Conservation (phyloP, 805 yeast genomes). For the Kodamaea kakaduensis region DNA sequence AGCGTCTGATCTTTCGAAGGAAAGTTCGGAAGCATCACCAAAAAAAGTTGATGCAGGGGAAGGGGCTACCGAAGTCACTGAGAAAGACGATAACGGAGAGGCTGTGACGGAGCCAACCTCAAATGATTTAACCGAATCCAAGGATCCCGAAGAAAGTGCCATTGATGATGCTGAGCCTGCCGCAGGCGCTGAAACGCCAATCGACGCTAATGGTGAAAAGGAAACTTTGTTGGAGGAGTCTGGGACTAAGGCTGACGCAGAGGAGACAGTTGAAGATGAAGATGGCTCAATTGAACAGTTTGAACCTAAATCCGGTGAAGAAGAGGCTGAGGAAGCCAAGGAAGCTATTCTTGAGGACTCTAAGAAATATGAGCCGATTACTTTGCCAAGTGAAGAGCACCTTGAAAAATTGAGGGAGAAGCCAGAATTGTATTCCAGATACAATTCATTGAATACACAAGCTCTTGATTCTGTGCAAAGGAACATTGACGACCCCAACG, state of each 20-base stretch:
- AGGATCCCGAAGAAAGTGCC: slow-evolving; percentile 7
- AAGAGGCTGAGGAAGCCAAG: slow-evolving; percentile 9
- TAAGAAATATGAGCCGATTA: slow-evolving; percentile 30
- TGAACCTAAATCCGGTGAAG: slow-evolving; percentile 8
- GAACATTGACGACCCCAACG: slow-evolving; percentile 46
- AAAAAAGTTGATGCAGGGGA: no score
- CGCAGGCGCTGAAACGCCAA: slow-evolving; percentile 8
- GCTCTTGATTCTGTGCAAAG: slow-evolving; percentile 45
- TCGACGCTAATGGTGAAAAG: slow-evolving; percentile 7
- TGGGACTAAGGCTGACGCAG: slow-evolving; percentile 7
- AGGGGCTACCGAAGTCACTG: slow-evolving; percentile 7
- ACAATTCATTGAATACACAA: slow-evolving; percentile 46
- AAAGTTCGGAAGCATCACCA: no score
- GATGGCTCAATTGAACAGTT: background rate
- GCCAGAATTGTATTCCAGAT: slow-evolving; percentile 46
- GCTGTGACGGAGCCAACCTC: slow-evolving; percentile 7
- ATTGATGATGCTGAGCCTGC: slow-evolving; percentile 7
- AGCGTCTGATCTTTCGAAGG: slow-evolving; percentile 8
- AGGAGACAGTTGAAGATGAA: background rate
- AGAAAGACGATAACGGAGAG: slow-evolving; percentile 4
- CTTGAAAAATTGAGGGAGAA: slow-evolving; percentile 40
- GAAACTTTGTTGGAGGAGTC: slow-evolving; percentile 6
- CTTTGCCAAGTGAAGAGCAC: slow-evolving; percentile 32
- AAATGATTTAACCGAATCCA: slow-evolving; percentile 6
- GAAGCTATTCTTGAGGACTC: slow-evolving; percentile 11